Percentiles rank a stretch among this genome's conserved stretches.
Evolutionary conservation across 2,329 filamentous ascomycete genomes (phyloP).

Genomic region (Fusarium drepaniforme): DNA sequence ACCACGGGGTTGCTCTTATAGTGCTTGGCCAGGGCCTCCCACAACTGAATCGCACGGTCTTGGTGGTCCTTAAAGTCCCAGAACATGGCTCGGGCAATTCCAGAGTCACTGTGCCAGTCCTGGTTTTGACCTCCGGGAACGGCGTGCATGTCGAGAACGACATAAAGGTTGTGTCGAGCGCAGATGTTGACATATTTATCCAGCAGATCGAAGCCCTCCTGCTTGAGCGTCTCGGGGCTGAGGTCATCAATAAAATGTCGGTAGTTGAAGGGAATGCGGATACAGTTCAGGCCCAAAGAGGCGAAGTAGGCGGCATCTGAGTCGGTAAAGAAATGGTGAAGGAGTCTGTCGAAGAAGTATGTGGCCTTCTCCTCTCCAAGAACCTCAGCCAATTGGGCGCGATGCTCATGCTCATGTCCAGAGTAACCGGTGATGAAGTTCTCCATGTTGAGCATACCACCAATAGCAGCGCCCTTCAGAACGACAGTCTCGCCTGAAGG

Average conservation of each 20-base stretch:
- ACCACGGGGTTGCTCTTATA: conserved; percentile 57
- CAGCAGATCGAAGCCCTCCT: conserved; percentile 61
- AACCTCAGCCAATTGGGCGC: conserved; percentile 63
- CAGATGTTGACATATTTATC: conserved; percentile 63
- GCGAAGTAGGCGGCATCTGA: conserved; percentile 70
- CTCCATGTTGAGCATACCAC: conserved; percentile 61
- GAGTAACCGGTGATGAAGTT: conserved; percentile 75
- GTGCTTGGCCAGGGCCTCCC: conserved; percentile 55
- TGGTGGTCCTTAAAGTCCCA: conserved; percentile 62
- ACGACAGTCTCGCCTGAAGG: conserved; percentile 57
- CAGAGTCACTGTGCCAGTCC: conserved; percentile 60
- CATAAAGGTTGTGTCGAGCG: conserved; percentile 56
- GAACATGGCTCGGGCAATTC: conserved; percentile 54
- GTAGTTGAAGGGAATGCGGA: conserved; percentile 72
- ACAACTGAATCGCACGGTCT: conserved; percentile 58
- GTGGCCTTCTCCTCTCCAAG: conserved; percentile 68
- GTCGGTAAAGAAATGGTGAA: conserved; percentile 70
- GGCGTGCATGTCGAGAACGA: conserved; percentile 59
- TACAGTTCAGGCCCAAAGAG: conserved; percentile 66
- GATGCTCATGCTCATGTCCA: conserved; percentile 68
- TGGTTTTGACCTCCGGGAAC: conserved; percentile 61
- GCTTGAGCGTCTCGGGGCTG: conserved; percentile 61
- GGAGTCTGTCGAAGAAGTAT: conserved; percentile 70
- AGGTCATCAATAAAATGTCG: conserved; percentile 67
- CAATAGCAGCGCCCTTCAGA: conserved; percentile 52